Percentiles rank a stretch among this genome's conserved stretches.
Evolutionary conservation across 2,329 filamentous ascomycete species (phyloP).

Genomic region (Colletotrichum scovillei): DNA sequence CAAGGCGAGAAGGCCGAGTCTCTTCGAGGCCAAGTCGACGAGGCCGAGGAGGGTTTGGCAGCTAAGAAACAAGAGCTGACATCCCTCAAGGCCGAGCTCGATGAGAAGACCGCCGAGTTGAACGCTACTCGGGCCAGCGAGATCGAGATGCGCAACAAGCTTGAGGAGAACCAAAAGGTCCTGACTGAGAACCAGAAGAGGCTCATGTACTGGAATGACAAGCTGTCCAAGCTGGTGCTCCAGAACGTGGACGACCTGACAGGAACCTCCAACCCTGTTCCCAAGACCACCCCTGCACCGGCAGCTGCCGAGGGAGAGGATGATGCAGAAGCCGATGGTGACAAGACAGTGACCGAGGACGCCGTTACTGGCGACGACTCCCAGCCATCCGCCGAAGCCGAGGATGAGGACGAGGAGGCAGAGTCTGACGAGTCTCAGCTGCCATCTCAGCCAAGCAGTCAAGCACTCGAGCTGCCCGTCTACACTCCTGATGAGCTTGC

Average conservation of each 20-base stretch:
- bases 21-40: constrained; percentile 78
- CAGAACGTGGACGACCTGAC: constrained; percentile 82
- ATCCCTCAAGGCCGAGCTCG: constrained; percentile 84
- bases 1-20: constrained; percentile 82
- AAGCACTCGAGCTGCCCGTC: constrained; percentile 74
- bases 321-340: constrained; percentile 40
- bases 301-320: constrained; percentile 34
- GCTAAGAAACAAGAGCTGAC: constrained; percentile 85
- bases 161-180: constrained; percentile 95
- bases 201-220: constrained; percentile 88
- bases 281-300: constrained; percentile 27
- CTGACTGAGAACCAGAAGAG: constrained; percentile 88
- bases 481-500: constrained; percentile 80
- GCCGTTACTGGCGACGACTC: constrained; percentile 27
- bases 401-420: constrained; percentile 42
- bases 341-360: constrained; percentile 17
- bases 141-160: constrained; percentile 98
- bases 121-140: constrained; percentile 90
- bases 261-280: constrained; percentile 47
- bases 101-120: constrained; percentile 85
- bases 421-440: constrained; percentile 37
- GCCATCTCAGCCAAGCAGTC: constrained; percentile 38
- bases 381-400: constrained; percentile 33
- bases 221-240: constrained; percentile 83
- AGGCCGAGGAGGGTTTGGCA: constrained; percentile 82